Evolutionary conservation across 2,329 filamentous ascomycete species (phyloP).

Genomic region (Pezicula rhizophila): DNA sequence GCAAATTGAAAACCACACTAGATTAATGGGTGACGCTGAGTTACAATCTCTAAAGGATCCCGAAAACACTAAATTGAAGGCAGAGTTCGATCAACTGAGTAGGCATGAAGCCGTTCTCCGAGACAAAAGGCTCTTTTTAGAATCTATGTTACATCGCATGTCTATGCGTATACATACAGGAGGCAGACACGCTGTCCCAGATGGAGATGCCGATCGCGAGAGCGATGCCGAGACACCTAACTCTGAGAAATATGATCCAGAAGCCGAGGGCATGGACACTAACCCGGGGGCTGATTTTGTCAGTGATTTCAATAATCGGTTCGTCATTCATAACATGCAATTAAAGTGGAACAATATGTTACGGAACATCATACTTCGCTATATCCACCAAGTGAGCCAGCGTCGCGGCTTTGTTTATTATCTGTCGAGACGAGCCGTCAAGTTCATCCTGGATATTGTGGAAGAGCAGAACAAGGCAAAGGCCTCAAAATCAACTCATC

Average conservation of each 20-base stretch:
- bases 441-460: conserved; percentile 96
- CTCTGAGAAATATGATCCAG: conserved; percentile 31
- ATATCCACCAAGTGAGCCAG: conserved; percentile 96
- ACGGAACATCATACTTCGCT: conserved; percentile 91
- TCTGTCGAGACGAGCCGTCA: conserved; percentile 88
- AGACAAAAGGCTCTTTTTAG: conserved; percentile 53
- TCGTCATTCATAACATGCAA: conserved; percentile 96
- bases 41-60: conserved; percentile 52
- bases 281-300: conserved; percentile 73
- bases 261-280: conserved; percentile 53
- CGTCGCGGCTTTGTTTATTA: conserved; percentile 96
- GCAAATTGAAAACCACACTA: conserved; percentile 71
- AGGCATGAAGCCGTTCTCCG: conserved; percentile 49
- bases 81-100: conserved; percentile 54
- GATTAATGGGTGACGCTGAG: conserved; percentile 70
- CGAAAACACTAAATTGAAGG: conserved; percentile 43
- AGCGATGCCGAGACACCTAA: conserved; percentile 25
- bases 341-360: conserved; percentile 98
- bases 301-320: conserved; percentile 95
- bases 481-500: conserved; percentile 22
- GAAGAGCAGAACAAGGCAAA: conserved; percentile 79
- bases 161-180: conserved; percentile 22
- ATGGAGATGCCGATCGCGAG: conserved; percentile 31
- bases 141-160: conserved; percentile 43
- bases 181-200: conserved; percentile 18